phyloP scores from a whole-genome alignment of 176 grass and related monocot genomes.

The Oryza glaberrima region DNA sequence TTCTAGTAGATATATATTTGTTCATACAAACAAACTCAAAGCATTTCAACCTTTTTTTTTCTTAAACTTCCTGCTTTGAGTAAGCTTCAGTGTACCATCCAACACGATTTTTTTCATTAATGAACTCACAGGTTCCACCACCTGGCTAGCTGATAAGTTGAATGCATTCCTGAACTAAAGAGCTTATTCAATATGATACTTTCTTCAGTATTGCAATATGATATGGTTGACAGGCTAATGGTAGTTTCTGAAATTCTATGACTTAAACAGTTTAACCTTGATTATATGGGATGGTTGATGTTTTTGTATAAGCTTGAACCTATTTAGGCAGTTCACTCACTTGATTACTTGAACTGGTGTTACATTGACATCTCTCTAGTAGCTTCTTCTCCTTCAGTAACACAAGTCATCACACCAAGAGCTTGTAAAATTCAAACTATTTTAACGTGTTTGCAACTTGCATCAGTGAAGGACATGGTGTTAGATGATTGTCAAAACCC shows the following conservation, averaged over 20 bases:
- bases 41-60: conserved; percentile 3
- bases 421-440: neutral
- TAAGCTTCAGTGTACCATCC: neutral
- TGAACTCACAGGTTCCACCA: neutral
- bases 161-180: neutral
- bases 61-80: conserved; percentile 5
- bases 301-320: neutral
- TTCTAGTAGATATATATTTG: neutral
- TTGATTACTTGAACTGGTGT: neutral
- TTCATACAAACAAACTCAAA: conserved; percentile 5
- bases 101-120: neutral
- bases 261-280: neutral
- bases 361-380: neutral
- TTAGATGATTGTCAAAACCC: neutral
- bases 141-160: neutral
- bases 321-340: neutral
- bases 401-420: neutral
- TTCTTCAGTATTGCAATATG: neutral
- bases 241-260: neutral
- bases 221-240: neutral
- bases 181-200: neutral
- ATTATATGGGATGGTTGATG: neutral
- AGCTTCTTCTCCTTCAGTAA: neutral
- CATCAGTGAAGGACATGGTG: neutral
- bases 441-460: neutral